Evolutionary conservation across 2,329 filamentous ascomycete genomes (phyloP), one percentile per base, ranked within the genome.

Genomic region (Fusarium sp.): DNA sequence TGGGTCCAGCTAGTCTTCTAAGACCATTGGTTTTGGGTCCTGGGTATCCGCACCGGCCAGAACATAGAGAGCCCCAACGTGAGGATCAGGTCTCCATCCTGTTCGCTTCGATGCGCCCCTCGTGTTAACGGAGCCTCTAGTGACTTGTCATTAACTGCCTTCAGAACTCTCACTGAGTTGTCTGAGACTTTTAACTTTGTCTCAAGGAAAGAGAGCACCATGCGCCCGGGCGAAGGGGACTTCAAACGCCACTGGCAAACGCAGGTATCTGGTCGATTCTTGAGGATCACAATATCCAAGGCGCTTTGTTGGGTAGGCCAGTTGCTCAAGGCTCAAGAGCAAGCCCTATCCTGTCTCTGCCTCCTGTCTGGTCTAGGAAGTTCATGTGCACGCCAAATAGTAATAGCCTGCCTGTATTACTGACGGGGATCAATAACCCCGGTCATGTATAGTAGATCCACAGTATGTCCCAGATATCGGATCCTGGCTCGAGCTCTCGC

Each of bases 91-190:
- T 65, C 50, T 66, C 47, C 42, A 44, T 52, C 24, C 57, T 63
- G 66, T 46, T 47, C 70, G 68, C 55, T 68, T 71, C 64, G 50
- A 61, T 66, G 52, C 52, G 63, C 64, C 68, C 68, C 68, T 64
- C 46, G 46, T 56, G 54, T 57, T 24, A 46, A 42, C 29, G 15
- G 44, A n/a, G 44, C 42, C 58, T 59, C 45, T 62, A 59, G 49
- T 24, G 40, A 25, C 38, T 30, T 43, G 46, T 50, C 54, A 55
- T 73, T 69, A 34, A 44, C 16, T 62, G 54, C 54, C 43, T 58
- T 52, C 45, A 12, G 54, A 40, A 43, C 42, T 38, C 52, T 40
- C 40, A 32, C 20, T 47, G 43, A 29, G 38, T 44, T 59, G 58
- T 50, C 68, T 55, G 43, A 56, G 43, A 30, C 44, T 38, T 54